Conservation (phyloP, 139 green algal species). For the Coelastrella sp. region DNA sequence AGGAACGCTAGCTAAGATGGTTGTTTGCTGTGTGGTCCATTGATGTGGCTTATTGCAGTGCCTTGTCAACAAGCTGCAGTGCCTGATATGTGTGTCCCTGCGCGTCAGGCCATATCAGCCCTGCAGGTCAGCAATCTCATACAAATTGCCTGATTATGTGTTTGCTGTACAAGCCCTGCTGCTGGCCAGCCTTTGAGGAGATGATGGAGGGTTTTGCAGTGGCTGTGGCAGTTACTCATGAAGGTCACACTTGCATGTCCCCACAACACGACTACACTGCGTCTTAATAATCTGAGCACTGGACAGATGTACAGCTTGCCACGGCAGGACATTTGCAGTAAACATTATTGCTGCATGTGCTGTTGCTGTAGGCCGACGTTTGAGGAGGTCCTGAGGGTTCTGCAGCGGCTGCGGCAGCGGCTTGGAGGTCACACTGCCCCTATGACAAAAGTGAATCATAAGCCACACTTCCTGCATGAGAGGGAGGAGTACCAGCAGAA, state of each 20-base stretch:
- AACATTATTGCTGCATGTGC: neutral
- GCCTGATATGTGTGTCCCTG: too few relatives aligned
- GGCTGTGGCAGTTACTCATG: neutral
- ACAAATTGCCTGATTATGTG: too few relatives aligned
- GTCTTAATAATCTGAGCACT: neutral
- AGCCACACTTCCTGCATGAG: neutral
- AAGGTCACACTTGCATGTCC: neutral
- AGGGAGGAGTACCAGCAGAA: neutral
- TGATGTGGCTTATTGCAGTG: too few relatives aligned
- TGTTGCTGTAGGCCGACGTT: constrained; percentile 47
- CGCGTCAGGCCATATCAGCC: too few relatives aligned
- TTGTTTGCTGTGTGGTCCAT: too few relatives aligned
- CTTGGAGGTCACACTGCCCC: neutral
- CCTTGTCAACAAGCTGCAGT: too few relatives aligned
- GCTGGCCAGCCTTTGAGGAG: too few relatives aligned
- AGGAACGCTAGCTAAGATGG: too few relatives aligned
- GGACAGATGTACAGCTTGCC: neutral
- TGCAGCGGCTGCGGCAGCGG: constrained; percentile 19
- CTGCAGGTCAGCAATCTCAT: too few relatives aligned
- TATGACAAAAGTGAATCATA: neutral
- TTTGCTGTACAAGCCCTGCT: too few relatives aligned
- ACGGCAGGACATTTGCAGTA: neutral
- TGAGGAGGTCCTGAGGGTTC: constrained; percentile 44
- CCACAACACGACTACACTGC: neutral
- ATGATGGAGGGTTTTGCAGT: neutral